A percentile compares a stretch with the other conserved stretches of the same genome.
phyloP scores from a whole-genome alignment of 1,284 basidiomycete species.

The Ceratobasidium sp. region DNA sequence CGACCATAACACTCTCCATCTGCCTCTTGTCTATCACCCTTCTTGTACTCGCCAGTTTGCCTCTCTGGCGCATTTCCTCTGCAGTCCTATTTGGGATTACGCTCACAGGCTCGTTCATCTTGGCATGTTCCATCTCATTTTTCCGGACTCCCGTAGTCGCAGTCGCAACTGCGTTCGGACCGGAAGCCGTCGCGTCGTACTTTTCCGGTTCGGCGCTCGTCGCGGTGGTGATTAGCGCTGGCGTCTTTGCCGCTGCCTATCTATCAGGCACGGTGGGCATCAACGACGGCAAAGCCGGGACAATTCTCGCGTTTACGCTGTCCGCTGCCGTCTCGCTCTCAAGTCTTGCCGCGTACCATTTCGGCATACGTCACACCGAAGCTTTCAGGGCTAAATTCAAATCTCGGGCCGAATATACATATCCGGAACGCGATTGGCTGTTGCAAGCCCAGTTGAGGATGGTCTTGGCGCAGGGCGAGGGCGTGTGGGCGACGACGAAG shows the following conservation, averaged over 20 bases:
- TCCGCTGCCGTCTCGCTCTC: neutral
- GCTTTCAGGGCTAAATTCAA: conserved; percentile 1
- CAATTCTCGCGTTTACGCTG: neutral
- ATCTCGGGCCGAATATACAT: no score
- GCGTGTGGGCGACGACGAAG: conserved; percentile 11
- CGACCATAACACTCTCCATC: neutral
- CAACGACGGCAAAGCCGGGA: neutral
- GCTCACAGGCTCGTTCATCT: neutral
- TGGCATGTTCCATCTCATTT: neutral
- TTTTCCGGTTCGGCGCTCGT: conserved; percentile 1
- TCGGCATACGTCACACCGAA: neutral
- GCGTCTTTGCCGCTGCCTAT: neutral
- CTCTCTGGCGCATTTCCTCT: neutral
- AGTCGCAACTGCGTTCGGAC: neutral
- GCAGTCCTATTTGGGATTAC: no score
- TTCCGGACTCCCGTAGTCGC: neutral
- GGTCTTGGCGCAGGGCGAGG: neutral
- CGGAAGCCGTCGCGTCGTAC: neutral
- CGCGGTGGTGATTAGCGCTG: conserved; percentile 1
- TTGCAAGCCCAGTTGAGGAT: conserved; percentile 1
- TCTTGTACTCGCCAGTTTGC: neutral
- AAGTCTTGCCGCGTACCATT: neutral
- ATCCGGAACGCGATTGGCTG: neutral
- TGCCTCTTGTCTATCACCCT: neutral
- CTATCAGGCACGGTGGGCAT: neutral